These are phyloP conservation scores for Urostyla sp. DNA, from an alignment of 73 alveolate species.

Conservation along the genomic window DNA sequence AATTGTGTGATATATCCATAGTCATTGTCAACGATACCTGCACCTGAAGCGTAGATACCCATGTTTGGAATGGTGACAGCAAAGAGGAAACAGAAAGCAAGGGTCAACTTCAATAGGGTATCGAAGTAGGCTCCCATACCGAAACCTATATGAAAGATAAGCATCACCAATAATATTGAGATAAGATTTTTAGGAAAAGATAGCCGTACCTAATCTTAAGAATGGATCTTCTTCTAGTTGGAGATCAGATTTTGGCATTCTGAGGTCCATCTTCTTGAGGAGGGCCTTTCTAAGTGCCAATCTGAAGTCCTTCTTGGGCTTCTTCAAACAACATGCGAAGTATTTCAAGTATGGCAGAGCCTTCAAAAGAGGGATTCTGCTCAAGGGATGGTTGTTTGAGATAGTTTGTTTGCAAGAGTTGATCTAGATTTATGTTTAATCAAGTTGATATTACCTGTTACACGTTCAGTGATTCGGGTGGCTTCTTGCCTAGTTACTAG, in stretches of 20 bases:
- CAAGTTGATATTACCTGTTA: neutral
- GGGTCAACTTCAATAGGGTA: neutral
- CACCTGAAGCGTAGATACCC: neutral
- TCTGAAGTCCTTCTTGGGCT: constrained; percentile 40
- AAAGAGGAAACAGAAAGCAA: neutral
- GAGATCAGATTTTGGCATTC: constrained; percentile 34
- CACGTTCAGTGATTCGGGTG: constrained; percentile 1
- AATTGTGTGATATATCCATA: neutral
- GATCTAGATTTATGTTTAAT: neutral
- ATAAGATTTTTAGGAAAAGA: neutral
- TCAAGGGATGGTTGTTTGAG: constrained; percentile 23
- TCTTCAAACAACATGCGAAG: constrained; percentile 5
- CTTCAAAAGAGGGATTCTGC: constrained; percentile 36
- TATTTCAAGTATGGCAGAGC: constrained; percentile 28
- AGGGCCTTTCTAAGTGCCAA: constrained; percentile 24
- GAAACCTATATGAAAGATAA: neutral
- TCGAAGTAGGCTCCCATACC: constrained; percentile 37
- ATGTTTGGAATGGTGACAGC: constrained; percentile 9
- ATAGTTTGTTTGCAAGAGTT: neutral
- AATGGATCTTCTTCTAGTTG: constrained; percentile 41
- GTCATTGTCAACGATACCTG: neutral
- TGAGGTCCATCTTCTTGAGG: constrained; percentile 35
- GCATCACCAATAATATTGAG: neutral
- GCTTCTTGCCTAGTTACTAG: too few relatives aligned
- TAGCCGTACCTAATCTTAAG: constrained; percentile 25